phyloP scores from a whole-genome alignment of 768 basidiomycete genomes.

The Leccinum truebloodii region DNA sequence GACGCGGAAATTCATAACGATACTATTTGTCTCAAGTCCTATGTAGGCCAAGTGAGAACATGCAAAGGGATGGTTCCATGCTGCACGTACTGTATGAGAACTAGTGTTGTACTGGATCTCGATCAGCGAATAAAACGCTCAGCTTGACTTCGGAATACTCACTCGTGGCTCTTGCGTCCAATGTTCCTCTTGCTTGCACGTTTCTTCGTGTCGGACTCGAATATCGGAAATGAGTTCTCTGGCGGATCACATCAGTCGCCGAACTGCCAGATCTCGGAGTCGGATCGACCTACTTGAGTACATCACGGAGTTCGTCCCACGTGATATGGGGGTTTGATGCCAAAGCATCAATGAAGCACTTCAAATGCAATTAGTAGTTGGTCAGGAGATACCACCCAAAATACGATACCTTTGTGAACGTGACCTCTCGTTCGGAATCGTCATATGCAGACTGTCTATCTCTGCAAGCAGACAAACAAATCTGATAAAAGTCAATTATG shows the following conservation, averaged over 20 bases:
- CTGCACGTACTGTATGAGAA: slow-evolving; percentile 9
- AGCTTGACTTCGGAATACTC: slow-evolving; percentile 13
- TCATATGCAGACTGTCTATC: slow-evolving; percentile 26
- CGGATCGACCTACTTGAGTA: slow-evolving; percentile 15
- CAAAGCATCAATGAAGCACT: slow-evolving; percentile 25
- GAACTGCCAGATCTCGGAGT: neutral
- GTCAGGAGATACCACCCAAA: neutral
- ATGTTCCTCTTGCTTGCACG: neutral
- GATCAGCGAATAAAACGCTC: neutral
- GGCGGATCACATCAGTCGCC: neutral
- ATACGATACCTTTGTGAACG: slow-evolving; percentile 29
- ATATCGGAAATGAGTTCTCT: slow-evolving; percentile 20
- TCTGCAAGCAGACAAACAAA: slow-evolving; percentile 31
- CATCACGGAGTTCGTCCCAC: slow-evolving; percentile 23
- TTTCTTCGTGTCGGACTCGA: slow-evolving; percentile 11
- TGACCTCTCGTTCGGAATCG: slow-evolving; percentile 16
- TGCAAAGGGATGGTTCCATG: slow-evolving; percentile 25
- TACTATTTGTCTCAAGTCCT: slow-evolving; percentile 16
- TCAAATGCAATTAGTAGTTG: slow-evolving; percentile 1
- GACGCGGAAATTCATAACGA: neutral
- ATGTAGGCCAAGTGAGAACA: slow-evolving; percentile 25
- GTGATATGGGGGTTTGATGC: slow-evolving; percentile 10
- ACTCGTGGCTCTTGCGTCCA: slow-evolving; percentile 26
- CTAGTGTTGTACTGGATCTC: slow-evolving; percentile 14
- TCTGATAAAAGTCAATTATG: slow-evolving; percentile 6